Evolutionary conservation across 2,329 filamentous ascomycete genomes (phyloP), one percentile per base, ranked within the genome.

Genomic region (Aspergillus arachidicola): DNA sequence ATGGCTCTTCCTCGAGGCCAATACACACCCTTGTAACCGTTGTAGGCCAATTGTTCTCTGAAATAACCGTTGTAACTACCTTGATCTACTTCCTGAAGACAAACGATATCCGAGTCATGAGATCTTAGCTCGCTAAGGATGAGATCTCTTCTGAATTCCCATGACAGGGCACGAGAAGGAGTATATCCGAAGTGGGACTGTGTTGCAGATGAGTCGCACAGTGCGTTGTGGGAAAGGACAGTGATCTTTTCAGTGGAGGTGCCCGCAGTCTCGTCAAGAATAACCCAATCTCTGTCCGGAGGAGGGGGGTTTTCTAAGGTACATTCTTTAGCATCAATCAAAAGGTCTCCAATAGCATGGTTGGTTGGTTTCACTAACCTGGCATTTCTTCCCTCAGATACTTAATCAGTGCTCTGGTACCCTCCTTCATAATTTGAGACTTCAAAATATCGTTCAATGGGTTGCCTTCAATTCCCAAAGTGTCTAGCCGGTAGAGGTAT

Each of bases 21-120:
- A 75, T 94, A 96, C 3, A 97, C 89, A 28, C 95, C 94, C 80
- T 93, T 96, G 85, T 98, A 99, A 68, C 94, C 93, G 71, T 91
- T 85, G 70, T 92, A 89, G 2, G 92, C 92, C 63, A 99, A 85
- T 65, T 93, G 88, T n/a, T 92, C 91, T 64, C 91, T 89, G 81
- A 98, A 95, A 72, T 91, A 96, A 65, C 94, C 92, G 74, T 96
- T 91, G 81, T 96, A 97, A 59, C 91, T 94, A 72, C 96, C 92
- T 60, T 90, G 90, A 59, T 96, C 94, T 46, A 98, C 91, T 77
- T 99, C 95, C 76, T 99, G 95, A 53, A 99, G 83, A 75, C 93
- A 96, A 58, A 98, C 84, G 71, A 99, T 91, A 78, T 99, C 95
- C 58, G 94, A 90, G 71, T 94, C 87, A 64, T 92, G 87, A 32